Conservation (phyloP, 441 rosid genomes). For the Corymbia calophylla region DNA sequence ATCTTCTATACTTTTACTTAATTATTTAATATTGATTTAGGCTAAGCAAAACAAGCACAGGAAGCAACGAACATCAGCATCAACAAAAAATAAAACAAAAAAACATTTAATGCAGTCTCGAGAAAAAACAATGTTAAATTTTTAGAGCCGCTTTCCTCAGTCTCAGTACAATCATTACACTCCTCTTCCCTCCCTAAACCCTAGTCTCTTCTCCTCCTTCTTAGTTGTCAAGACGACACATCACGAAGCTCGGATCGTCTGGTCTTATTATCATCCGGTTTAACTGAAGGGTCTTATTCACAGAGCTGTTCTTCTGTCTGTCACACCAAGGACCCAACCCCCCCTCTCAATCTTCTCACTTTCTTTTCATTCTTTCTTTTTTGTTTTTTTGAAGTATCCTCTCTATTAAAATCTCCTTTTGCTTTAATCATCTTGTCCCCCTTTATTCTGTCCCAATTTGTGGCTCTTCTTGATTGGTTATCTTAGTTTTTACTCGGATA, state of each 20-base stretch:
- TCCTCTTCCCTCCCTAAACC: constrained; percentile 18
- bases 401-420: constrained; percentile 1
- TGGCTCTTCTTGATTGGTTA: background rate
- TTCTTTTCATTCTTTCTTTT: constrained; percentile 9
- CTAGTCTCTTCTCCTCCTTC: background rate
- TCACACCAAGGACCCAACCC: constrained; percentile 13
- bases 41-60: background rate
- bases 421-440: constrained; percentile 1
- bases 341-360: constrained; percentile 23
- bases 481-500: background rate
- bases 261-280: constrained; percentile 27
- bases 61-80: background rate
- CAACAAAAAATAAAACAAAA: background rate
- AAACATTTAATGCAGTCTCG: background rate
- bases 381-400: background rate
- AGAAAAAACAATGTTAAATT: constrained; percentile 5
- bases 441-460: background rate
- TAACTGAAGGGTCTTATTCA: constrained; percentile 48
- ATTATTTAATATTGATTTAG: background rate
- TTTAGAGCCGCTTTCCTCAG: constrained; percentile 37
- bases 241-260: constrained; percentile 25
- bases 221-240: constrained; percentile 52
- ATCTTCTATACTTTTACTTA: background rate
- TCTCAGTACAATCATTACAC: constrained; percentile 31
- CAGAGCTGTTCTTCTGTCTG: background rate